phyloP scores from a whole-genome alignment of 306 rosid genomes.

The Quercus cerris region DNA sequence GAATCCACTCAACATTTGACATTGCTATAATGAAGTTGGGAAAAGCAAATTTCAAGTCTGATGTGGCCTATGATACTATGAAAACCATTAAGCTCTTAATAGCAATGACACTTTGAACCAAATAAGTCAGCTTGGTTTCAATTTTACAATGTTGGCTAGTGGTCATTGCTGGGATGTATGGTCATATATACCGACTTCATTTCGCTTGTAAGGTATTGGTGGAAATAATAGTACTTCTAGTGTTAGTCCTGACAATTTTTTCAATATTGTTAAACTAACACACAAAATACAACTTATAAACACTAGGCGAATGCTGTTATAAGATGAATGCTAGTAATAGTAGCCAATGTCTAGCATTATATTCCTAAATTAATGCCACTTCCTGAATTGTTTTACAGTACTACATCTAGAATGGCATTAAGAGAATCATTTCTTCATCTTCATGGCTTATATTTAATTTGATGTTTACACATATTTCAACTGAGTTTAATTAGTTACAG shows the following conservation, averaged over 20 bases:
- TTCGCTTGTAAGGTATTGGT: not conserved
- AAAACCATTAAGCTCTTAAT: not conserved
- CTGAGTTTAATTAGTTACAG: conserved; percentile 32
- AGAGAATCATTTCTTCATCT: not conserved
- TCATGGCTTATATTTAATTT: conserved; percentile 8
- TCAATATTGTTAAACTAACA: not conserved
- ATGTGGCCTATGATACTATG: not conserved
- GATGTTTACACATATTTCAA: not conserved
- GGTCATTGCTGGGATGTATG: not conserved
- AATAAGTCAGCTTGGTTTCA: not conserved
- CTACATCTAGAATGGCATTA: not conserved
- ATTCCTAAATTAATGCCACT: not conserved
- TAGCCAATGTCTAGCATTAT: not conserved
- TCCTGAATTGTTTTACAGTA: not conserved
- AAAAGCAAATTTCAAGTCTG: not conserved
- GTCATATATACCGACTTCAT: not conserved
- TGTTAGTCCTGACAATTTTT: not conserved
- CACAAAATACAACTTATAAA: not conserved
- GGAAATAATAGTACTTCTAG: not conserved
- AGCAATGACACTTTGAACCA: not conserved
- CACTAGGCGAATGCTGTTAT: not conserved
- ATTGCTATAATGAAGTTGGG: not conserved
- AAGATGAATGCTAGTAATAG: not conserved
- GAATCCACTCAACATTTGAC: not conserved
- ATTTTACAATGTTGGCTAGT: not conserved